Percentiles rank a stretch among this genome's conserved stretches.
Conservation (phyloP, 2,329 filamentous ascomycete species). For the Nemania sp. region DNA sequence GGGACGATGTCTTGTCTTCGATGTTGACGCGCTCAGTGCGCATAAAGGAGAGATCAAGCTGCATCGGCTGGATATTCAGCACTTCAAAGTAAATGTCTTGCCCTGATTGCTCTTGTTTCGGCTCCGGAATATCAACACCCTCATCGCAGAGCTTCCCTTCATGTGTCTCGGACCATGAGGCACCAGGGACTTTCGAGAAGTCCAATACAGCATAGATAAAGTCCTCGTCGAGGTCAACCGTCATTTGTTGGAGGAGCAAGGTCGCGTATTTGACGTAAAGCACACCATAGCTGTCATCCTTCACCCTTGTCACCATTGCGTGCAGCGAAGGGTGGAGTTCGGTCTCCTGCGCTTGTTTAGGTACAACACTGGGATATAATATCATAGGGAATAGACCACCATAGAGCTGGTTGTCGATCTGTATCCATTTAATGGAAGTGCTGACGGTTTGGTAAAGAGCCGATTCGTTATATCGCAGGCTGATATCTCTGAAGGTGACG, state of each 20-base stretch:
- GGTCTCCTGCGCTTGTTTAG: slow-evolving; percentile 94
- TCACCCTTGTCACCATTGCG: slow-evolving; percentile 87
- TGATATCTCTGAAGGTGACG: slow-evolving; percentile 86
- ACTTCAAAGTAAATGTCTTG: slow-evolving; percentile 99
- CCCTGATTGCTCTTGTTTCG: slow-evolving; percentile 77
- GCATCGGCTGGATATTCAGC: slow-evolving; percentile 96
- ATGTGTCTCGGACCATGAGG: slow-evolving; percentile 77
- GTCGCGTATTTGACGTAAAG: slow-evolving; percentile 99
- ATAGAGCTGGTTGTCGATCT: slow-evolving; percentile 98
- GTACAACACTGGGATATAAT: slow-evolving; percentile 94
- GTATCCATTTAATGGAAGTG: slow-evolving; percentile 95
- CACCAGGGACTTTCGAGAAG: slow-evolving; percentile 89
- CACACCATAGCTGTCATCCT: slow-evolving; percentile 97
- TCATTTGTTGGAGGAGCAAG: slow-evolving; percentile 94
- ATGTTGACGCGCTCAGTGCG: slow-evolving; percentile 95
- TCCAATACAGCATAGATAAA: slow-evolving; percentile 96
- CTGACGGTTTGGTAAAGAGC: slow-evolving; percentile 89
- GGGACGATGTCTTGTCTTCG: slow-evolving; percentile 87
- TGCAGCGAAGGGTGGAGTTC: slow-evolving; percentile 95
- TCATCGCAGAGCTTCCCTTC: slow-evolving; percentile 89
- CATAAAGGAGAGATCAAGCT: slow-evolving; percentile 95
- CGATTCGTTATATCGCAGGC: slow-evolving; percentile 92
- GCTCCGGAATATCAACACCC: slow-evolving; percentile 87
- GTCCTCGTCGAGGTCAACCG: slow-evolving; percentile 94
- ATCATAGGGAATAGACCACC: slow-evolving; percentile 98